phyloP scores from a whole-genome alignment of 352 stramenopile species.

The Globisporangium nagaii region DNA sequence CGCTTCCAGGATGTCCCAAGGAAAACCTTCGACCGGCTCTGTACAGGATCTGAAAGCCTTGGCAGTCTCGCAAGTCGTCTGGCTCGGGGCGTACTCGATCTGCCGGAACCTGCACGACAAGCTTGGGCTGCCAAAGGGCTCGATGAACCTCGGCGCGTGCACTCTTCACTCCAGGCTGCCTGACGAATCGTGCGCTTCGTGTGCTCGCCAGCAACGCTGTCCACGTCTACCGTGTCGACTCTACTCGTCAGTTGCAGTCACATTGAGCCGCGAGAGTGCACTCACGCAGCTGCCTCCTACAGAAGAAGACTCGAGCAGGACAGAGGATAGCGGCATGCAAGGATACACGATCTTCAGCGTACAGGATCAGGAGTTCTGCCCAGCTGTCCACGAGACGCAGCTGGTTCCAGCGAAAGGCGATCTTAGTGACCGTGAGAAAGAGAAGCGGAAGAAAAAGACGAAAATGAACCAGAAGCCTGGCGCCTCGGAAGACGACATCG shows the following conservation, averaged over 20 bases:
- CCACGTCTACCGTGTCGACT: constrained; percentile 18
- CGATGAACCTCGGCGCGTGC: constrained; percentile 11
- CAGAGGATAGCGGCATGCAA: background rate
- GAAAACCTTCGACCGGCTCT: no score
- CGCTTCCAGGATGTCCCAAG: background rate
- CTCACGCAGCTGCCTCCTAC: background rate
- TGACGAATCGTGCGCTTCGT: constrained; percentile 12
- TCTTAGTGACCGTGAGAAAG: background rate
- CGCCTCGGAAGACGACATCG: background rate
- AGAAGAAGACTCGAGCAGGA: background rate
- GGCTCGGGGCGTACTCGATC: constrained; percentile 35
- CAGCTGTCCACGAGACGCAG: background rate
- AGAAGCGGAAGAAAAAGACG: background rate
- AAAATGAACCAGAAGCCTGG: background rate
- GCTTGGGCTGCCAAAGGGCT: constrained; percentile 15
- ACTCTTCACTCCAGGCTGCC: constrained; percentile 9
- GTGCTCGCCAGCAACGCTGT: constrained; percentile 18
- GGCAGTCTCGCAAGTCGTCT: constrained; percentile 15
- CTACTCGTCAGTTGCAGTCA: constrained; percentile 8
- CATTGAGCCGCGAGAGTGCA: background rate
- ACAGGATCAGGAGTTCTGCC: constrained; percentile 9
- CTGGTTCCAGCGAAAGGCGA: background rate
- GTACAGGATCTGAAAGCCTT: no score
- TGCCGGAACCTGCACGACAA: constrained; percentile 33
- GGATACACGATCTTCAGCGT: constrained; percentile 17